Percentiles rank a stretch among this genome's conserved stretches.
Evolutionary conservation across 164 flowering plant genomes (phyloP).

Genomic region (Euptelea pleiosperma): DNA sequence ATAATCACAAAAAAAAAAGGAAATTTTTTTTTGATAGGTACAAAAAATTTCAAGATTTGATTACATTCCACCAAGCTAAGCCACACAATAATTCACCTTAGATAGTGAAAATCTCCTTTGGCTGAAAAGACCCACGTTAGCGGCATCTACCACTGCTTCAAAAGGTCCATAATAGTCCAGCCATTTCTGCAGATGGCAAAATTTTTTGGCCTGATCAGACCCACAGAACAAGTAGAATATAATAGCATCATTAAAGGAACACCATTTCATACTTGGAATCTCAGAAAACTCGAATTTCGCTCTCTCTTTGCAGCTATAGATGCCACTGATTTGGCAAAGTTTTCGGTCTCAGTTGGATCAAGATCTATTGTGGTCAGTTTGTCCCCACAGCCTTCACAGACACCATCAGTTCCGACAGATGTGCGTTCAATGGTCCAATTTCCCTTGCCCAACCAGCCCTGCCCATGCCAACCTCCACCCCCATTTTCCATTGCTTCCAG

Average conservation of each 20-base stretch:
- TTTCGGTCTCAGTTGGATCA: slow-evolving; percentile 76
- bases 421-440: slow-evolving; percentile 54
- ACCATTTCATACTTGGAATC: slow-evolving; percentile 61
- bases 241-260: slow-evolving; percentile 6
- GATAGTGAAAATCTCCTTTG: slow-evolving; percentile 54
- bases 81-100: slow-evolving; percentile 38
- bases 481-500: slow-evolving; percentile 50
- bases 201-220: slow-evolving; percentile 5
- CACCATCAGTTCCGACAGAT: slow-evolving; percentile 54
- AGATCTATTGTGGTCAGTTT: slow-evolving; percentile 71
- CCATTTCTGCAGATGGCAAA: slow-evolving; percentile 64
- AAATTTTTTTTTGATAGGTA: slow-evolving; percentile 5
- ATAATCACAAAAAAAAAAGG: neutral
- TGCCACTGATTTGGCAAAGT: slow-evolving; percentile 76
- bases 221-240: slow-evolving; percentile 8
- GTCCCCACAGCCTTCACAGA: slow-evolving; percentile 66
- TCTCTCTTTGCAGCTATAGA: slow-evolving; percentile 68
- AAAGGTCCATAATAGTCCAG: slow-evolving; percentile 85
- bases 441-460: slow-evolving; percentile 88
- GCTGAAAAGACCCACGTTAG: slow-evolving; percentile 76
- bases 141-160: slow-evolving; percentile 90
- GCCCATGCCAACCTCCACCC: slow-evolving; percentile 97
- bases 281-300: slow-evolving; percentile 61
- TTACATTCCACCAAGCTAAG: neutral
- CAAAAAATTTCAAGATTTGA: too few relatives aligned